phyloP scores from a whole-genome alignment of 2,329 filamentous ascomycete genomes.

The Chrysoporthe austroafricana region DNA sequence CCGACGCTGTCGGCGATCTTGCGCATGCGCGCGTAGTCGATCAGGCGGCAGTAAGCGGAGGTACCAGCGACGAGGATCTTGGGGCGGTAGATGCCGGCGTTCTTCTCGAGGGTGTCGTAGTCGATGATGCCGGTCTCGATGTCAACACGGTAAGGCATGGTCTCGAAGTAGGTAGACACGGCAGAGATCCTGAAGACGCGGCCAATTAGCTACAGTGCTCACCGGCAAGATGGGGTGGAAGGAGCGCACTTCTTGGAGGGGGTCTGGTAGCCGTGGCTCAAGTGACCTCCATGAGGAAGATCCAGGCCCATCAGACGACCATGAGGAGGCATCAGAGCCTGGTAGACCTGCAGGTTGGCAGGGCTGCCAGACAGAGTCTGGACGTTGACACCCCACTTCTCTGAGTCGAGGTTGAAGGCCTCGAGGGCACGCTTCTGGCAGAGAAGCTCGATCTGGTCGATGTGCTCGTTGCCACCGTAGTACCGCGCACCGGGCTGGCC shows the following conservation, averaged over 20 bases:
- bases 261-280: constrained; percentile 97
- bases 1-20: constrained; percentile 92
- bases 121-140: constrained; percentile 94
- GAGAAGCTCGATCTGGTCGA: constrained; percentile 91
- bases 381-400: constrained; percentile 98
- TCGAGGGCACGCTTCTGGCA: constrained; percentile 94
- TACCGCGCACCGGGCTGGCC: constrained; percentile 97
- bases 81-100: constrained; percentile 88
- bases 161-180: constrained; percentile 99
- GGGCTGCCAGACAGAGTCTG: constrained; percentile 92
- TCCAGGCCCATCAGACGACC: constrained; percentile 97
- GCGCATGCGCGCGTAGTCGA: constrained; percentile 96
- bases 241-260: constrained; percentile 79
- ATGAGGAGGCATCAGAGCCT: constrained; percentile 94
- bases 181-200: constrained; percentile 73
- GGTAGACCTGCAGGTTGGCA: constrained; percentile 97
- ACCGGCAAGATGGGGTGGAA: neutral
- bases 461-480: constrained; percentile 99
- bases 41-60: constrained; percentile 96
- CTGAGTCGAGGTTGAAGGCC: constrained; percentile 83
- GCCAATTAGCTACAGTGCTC: neutral
- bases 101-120: constrained; percentile 90
- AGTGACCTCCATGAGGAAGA: constrained; percentile 89
- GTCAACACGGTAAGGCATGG: constrained; percentile 92
- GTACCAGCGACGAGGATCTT: constrained; percentile 97